phyloP scores from a whole-genome alignment of 441 rosid genomes.

The Pelargonium citronellum region DNA sequence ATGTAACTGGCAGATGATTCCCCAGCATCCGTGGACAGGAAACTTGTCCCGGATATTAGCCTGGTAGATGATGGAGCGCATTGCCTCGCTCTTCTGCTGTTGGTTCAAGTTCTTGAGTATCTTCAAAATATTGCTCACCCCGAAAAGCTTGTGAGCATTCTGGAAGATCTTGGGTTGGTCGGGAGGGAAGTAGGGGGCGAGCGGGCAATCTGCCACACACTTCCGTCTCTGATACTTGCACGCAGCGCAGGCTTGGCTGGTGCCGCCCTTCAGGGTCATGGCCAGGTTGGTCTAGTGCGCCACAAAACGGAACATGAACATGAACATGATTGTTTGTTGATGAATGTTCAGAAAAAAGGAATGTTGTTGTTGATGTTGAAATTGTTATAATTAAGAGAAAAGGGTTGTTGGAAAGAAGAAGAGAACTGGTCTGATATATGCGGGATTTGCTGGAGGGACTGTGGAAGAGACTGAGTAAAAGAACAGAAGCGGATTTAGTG shows the following conservation, averaged over 20 bases:
- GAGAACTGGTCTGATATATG: conserved; percentile 7
- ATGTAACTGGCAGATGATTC: conserved; percentile 42
- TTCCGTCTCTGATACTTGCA: conserved; percentile 82
- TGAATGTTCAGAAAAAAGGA: background rate
- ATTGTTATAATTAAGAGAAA: no score
- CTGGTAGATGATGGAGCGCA: conserved; percentile 71
- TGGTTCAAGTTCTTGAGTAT: conserved; percentile 44
- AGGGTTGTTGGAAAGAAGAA: background rate
- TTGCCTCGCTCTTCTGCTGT: conserved; percentile 50
- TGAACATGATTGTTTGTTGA: background rate
- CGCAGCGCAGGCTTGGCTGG: conserved; percentile 82
- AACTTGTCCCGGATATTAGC: conserved; percentile 56
- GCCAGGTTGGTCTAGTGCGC: background rate
- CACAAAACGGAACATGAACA: background rate
- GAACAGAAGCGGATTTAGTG: conserved; percentile 1
- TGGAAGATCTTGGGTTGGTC: conserved; percentile 64
- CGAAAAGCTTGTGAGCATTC: conserved; percentile 72
- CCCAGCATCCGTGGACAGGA: conserved; percentile 80
- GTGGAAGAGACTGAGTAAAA: conserved; percentile 9
- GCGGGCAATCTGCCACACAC: conserved; percentile 56
- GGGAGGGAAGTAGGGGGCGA: conserved; percentile 73
- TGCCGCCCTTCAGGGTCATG: conserved; percentile 82
- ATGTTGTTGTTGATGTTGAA: background rate
- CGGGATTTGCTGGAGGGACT: conserved; percentile 5
- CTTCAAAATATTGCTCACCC: conserved; percentile 65